Evolutionary conservation across 495 filamentous ascomycete species (phyloP), one percentile per base, ranked within the genome.

Genomic region (Entonaema liquescens): DNA sequence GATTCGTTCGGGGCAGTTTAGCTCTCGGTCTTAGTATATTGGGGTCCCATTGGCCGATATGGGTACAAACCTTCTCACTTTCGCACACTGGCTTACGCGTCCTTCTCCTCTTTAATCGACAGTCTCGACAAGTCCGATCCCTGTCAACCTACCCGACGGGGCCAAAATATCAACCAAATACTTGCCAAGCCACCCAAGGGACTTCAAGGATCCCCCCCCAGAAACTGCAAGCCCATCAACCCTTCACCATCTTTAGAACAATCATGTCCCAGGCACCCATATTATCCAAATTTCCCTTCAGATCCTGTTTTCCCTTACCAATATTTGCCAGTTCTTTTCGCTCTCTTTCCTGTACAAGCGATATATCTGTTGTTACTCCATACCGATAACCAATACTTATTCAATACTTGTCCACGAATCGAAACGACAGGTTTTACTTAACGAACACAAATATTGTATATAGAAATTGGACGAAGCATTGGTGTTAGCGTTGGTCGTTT

Each of bases 11-110:
- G 56, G n/a, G 21, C 23, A 23, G 12, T 67, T 40, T 64, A 29
- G 38, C 38, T 54, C 53, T 72, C 70, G 70, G 70, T 47, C 66
- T 69, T 73, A 62, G 61, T 40, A 66, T 54, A 40, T 25, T 61
- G 49, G 50, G 50, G 62, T 44, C 56, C 66, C 47, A 66, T 73
- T 69, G 70, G 70, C 65, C 56, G 61, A 59, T 26, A 29, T 28
- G 3, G 49, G 25, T 40, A 73, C 49, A 52, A n/a, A 70, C 66
- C 52, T 62, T 68, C 11, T 7, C 29, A 31, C 29, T 31, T 33
- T 33, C 31, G n/a, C 62, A 44, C 71, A 63, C 75, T 75, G 72
- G 79, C 77, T 81, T 78, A 81, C 81, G 79, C 81, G 79, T 77
- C 79, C 81, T 56, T 72, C 76, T 74, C 72, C 74, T 72, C 68